A percentile compares a stretch with the other conserved stretches of the same genome.
phyloP scores from a whole-genome alignment of 116 monocot genomes.

The Zostera marina region DNA sequence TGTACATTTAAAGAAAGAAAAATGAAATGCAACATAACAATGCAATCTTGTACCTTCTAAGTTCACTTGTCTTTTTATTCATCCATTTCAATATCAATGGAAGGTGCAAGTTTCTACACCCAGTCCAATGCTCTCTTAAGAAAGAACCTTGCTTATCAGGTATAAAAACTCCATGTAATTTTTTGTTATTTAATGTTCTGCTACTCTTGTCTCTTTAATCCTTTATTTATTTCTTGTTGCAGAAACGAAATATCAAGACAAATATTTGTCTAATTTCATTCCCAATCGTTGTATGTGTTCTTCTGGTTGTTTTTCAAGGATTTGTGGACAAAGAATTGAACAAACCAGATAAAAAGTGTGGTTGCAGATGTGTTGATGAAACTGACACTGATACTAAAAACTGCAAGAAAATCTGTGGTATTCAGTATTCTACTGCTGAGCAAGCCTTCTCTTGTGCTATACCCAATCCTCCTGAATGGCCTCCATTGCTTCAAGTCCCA shows the following conservation, averaged over 20 bases:
- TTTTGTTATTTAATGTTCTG: neutral
- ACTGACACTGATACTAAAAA: slow-evolving; percentile 5
- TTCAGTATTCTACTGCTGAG: slow-evolving; percentile 34
- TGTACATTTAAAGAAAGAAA: no score
- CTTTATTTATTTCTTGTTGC: slow-evolving; percentile 1
- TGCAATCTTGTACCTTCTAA: no score
- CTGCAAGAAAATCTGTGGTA: slow-evolving; percentile 40
- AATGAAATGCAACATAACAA: no score
- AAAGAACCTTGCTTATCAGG: slow-evolving; percentile 9
- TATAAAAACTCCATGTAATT: neutral
- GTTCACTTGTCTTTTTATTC: no score
- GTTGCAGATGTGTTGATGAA: slow-evolving; percentile 13
- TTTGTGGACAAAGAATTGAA: slow-evolving; percentile 1
- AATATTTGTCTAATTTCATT: slow-evolving; percentile 22
- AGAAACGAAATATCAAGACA: slow-evolving; percentile 33
- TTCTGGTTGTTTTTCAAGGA: slow-evolving; percentile 10
- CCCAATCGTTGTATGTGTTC: slow-evolving; percentile 24
- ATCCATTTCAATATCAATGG: neutral
- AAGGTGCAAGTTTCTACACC: slow-evolving; percentile 2
- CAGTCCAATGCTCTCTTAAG: slow-evolving; percentile 7
- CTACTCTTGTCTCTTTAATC: neutral
- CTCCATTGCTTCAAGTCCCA: slow-evolving; percentile 50
- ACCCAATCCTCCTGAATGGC: slow-evolving; percentile 37
- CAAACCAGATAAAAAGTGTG: slow-evolving; percentile 14
- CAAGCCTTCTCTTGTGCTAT: slow-evolving; percentile 44